Evolutionary conservation across 805 yeast genomes (phyloP), one percentile per base, ranked within the genome.

Genomic region (Metschnikowia dekortorum): DNA sequence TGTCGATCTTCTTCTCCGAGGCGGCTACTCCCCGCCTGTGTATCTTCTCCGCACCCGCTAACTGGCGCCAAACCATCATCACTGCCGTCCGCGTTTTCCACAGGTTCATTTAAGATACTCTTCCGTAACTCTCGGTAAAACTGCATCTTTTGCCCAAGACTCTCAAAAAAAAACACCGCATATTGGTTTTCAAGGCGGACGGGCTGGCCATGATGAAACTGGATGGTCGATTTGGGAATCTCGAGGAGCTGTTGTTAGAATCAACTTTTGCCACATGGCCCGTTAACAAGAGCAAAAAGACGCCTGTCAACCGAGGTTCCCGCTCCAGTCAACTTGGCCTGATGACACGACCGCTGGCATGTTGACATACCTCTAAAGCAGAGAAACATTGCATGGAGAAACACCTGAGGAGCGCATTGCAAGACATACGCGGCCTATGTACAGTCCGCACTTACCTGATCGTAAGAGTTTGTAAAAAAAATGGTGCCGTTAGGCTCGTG

Each of bases 401-500:
- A 8, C 26, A n/a, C 9, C 14, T 6, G 16, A n/a, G 26, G 31
- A 42, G 38, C 45, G 45, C 38, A 26, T 28, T 8, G 18, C 18
- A n/a, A n/a, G 38, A 42, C 11, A 33, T 14, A 9, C 10, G 18
- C n/a, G 14, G 9, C 11, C n/a, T 42, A 42, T 42, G 31, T 42
- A 38, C 45, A 42, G 22, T 33, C 45, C 45, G 8, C 45, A 22
- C 32, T 0, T 11, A 18, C 30, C 38, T 42, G 45, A 47, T 66
- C 70, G 49, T 57, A 65, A 5, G 62, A 61, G 50, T 64, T 61
- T n/a, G 56, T 54, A 44, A 61, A 68, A 52, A 59, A 72, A 40
- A 68, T 67, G 13, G 76, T 73, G 6, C 77, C 77, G 50, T 73
- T 73, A 37, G 62, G 46, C 52, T 73, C 77, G 43, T 62, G 62